Percentiles rank a stretch among this genome's conserved stretches.
phyloP scores from a whole-genome alignment of 495 filamentous ascomycete species.

The Tetracladium setigerum region DNA sequence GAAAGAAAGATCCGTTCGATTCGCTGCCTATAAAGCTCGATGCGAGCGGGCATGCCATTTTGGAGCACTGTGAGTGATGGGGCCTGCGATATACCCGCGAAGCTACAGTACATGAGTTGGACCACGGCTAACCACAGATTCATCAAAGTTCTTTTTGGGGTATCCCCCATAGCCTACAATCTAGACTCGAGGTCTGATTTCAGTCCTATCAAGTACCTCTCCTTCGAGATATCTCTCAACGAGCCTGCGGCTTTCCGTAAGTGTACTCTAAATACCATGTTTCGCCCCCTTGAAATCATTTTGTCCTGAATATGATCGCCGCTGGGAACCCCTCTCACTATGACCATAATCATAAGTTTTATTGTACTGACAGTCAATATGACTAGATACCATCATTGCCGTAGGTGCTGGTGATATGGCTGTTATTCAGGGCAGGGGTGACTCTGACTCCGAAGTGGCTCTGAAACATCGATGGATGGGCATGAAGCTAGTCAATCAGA shows the following conservation, averaged over 20 bases:
- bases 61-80: conserved; percentile 11
- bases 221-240: conserved; percentile 2
- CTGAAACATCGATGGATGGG: conserved; percentile 1
- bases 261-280: too few species aligned
- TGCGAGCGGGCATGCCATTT: not conserved
- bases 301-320: too few species aligned
- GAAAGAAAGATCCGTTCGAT: conserved; percentile 3
- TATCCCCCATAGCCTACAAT: not conserved
- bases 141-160: conserved; percentile 5
- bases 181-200: conserved; percentile 1
- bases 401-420: conserved; percentile 1
- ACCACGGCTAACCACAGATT: not conserved
- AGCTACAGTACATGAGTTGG: too few species aligned
- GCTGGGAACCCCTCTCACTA: too few species aligned
- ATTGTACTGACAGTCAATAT: too few species aligned
- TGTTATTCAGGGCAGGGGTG: not conserved
- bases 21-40: conserved; percentile 1
- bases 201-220: conserved; percentile 1
- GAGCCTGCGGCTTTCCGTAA: conserved; percentile 5
- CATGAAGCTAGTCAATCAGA: conserved; percentile 2
- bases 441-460: not conserved
- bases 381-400: not conserved
- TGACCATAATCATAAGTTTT: too few species aligned
- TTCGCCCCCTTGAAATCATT: too few species aligned
- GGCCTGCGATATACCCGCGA: too few species aligned